Conservation (phyloP, 257 asterid species). For the Lithospermum erythrorhizon region DNA sequence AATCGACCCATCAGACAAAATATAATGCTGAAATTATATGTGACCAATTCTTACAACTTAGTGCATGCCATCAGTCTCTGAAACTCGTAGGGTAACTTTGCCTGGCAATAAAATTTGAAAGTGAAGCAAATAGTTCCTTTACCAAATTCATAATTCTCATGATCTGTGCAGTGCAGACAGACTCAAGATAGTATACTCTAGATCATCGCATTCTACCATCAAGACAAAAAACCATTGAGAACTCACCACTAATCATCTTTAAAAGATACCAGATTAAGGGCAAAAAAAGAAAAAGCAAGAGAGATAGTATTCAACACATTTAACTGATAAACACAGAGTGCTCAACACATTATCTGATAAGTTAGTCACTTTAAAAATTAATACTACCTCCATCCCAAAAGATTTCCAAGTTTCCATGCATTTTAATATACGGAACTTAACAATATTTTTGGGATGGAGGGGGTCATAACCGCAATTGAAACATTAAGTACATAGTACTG, state of each 20-base stretch:
- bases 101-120: slow-evolving; percentile 48
- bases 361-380: too few relatives aligned
- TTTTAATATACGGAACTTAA: too few relatives aligned
- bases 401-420: too few relatives aligned
- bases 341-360: background rate
- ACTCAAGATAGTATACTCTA: slow-evolving; percentile 23
- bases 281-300: background rate
- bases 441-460: too few relatives aligned
- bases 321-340: background rate
- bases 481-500: too few relatives aligned
- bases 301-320: background rate
- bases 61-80: slow-evolving; percentile 72
- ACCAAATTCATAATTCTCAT: slow-evolving; percentile 24
- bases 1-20: slow-evolving; percentile 12
- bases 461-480: too few relatives aligned
- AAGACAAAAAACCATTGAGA: slow-evolving; percentile 15
- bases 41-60: slow-evolving; percentile 68
- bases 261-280: slow-evolving; percentile 1
- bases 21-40: slow-evolving; percentile 23
- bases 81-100: slow-evolving; percentile 45
- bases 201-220: slow-evolving; percentile 15
- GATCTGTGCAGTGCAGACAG: slow-evolving; percentile 20
- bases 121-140: slow-evolving; percentile 35
- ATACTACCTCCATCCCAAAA: too few relatives aligned
- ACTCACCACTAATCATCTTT: slow-evolving; percentile 1